Base-by-base conservation (phyloP, 2,329 filamentous ascomycete genomes). In the Ilyonectria mors-panacis region DNA sequence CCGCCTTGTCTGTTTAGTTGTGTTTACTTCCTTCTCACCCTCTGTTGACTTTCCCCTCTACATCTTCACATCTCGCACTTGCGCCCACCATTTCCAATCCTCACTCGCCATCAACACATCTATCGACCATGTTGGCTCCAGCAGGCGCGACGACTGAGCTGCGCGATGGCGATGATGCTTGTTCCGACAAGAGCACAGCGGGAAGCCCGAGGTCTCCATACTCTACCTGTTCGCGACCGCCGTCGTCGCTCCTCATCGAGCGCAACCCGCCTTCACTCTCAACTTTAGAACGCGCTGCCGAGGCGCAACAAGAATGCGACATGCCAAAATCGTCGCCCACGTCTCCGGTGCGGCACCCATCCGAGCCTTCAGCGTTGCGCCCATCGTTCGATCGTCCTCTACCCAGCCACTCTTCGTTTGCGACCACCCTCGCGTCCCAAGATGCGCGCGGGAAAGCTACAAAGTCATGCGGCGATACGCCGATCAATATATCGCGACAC, bases 181-280 rank as follows among this genome's bases (percentile, higher is more conserved):
- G n/a, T 35, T 10, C 50, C 9, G 19, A 28, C 35, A 15, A 33
- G 19, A 44, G 15, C 12, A 5, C 30, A 12, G 7, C 50, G 5
- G 50, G 39, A 26, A 70, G 35, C 5, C 17, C n/a, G n/a, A 17
- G 37, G 51, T 42, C 53, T 47, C 59, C 64, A 45, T 50, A 42
- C n/a, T 26, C 59, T 10, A 58, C 54, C 48, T 73, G 53, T 19
- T 60, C 30, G 4, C 53, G 54, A 3, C 69, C 73, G n/a, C 71
- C 73, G 6, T 59, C 59, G 7, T 68, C 66, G 28, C 69, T 73
- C n/a, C 64, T 70, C 17, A 47, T 71, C 17, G 67, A 74, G 63
- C 67, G 53, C 39, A 45, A 39, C 2, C 47, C 13, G 26, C 42
- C 37, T 2, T 15, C 21, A 7, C 12, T 15, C 17, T 57, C 54